phyloP scores from a whole-genome alignment of 352 stramenopile genomes.

The Phytophthora tentaculata region DNA sequence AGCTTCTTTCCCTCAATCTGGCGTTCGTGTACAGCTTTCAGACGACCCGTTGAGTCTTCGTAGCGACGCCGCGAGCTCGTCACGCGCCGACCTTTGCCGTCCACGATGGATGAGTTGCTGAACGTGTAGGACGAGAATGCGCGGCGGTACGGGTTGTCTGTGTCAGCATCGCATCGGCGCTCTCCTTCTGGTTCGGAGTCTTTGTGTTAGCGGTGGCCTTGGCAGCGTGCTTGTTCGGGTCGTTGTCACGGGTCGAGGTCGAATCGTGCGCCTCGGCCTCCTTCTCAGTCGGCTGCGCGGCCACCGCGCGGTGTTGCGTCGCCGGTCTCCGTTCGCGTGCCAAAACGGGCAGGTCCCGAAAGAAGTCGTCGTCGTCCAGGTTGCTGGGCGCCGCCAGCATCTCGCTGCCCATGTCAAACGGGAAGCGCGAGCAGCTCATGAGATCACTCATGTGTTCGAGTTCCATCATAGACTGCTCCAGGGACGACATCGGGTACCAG shows the following conservation, averaged over 20 bases:
- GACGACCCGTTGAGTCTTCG: slow-evolving; percentile 1
- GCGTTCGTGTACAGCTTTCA: not conserved
- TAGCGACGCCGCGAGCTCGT: not conserved
- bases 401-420: slow-evolving; percentile 18
- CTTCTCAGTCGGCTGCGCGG: not conserved
- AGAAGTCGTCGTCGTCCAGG: slow-evolving; percentile 23
- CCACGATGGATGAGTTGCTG: not conserved
- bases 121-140: slow-evolving; percentile 1
- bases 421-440: slow-evolving; percentile 26
- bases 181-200: not conserved
- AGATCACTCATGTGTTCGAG: slow-evolving; percentile 47
- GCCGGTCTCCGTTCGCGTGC: not conserved
- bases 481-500: slow-evolving; percentile 64
- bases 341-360: slow-evolving; percentile 18
- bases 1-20: not conserved
- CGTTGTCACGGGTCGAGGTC: not conserved
- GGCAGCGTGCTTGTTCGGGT: not conserved
- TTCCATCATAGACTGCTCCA: slow-evolving; percentile 64
- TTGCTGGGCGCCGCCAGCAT: slow-evolving; percentile 6
- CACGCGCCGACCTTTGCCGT: not conserved
- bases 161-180: not conserved
- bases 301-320: not conserved
- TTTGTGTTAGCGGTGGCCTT: not conserved
- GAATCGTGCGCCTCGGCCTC: not conserved
- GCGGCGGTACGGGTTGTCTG: not conserved